These are phyloP conservation scores for Penicillium sp. DNA, from an alignment of 2,329 filamentous ascomycete species.

Conservation along the genomic window DNA sequence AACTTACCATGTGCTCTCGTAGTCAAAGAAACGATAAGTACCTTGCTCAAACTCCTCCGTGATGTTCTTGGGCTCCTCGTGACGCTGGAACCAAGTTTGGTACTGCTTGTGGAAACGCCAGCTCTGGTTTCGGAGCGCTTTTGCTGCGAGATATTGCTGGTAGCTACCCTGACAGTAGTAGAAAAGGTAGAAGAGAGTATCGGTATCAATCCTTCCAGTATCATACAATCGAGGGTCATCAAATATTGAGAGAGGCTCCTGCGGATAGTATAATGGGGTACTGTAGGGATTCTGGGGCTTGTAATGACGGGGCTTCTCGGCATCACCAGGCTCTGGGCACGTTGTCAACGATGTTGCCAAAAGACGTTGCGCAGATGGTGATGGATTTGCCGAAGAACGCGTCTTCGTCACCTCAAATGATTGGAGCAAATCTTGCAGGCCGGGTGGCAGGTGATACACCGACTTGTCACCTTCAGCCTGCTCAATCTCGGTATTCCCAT, in stretches of 20 bases:
- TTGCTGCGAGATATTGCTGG: constrained; percentile 92
- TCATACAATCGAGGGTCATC: constrained; percentile 86
- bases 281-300: constrained; percentile 79
- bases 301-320: constrained; percentile 81
- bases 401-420: constrained; percentile 84
- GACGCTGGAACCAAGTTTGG: constrained; percentile 98
- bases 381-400: constrained; percentile 61
- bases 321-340: constrained; percentile 74
- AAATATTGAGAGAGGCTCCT: constrained; percentile 87
- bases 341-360: constrained; percentile 73
- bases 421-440: constrained; percentile 84
- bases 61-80: constrained; percentile 97
- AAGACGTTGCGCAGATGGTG: constrained; percentile 71
- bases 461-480: constrained; percentile 69
- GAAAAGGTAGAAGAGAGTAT: constrained; percentile 97
- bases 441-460: constrained; percentile 88
- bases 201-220: constrained; percentile 77
- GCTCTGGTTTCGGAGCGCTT: constrained; percentile 96
- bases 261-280: constrained; percentile 81
- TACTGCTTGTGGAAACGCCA: constrained; percentile 99
- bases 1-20: constrained; percentile 94
- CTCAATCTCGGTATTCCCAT: constrained; percentile 53
- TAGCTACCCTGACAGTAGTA: constrained; percentile 98
- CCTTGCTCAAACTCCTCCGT: constrained; percentile 99
- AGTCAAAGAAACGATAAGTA: constrained; percentile 99